phyloP scores from a whole-genome alignment of 2,329 filamentous ascomycete species.

The Aureobasidium mangrovei region DNA sequence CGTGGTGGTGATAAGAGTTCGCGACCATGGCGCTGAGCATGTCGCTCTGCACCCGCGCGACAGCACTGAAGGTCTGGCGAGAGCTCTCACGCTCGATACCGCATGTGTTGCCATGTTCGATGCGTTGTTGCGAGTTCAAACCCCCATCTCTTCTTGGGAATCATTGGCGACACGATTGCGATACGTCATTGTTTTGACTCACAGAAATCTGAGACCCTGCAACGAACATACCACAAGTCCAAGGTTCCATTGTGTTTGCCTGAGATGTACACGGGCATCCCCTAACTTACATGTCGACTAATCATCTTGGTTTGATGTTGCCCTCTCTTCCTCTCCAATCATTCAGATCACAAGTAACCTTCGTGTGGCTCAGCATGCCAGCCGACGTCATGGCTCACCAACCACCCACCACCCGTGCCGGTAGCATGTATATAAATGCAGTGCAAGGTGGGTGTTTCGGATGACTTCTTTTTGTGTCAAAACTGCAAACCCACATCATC shows the following conservation, averaged over 20 bases:
- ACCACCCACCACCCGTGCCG: slow-evolving; percentile 1
- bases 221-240: not conserved
- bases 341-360: not conserved
- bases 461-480: not conserved
- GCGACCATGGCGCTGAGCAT: slow-evolving; percentile 1
- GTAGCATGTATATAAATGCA: not conserved
- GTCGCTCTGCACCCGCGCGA: not conserved
- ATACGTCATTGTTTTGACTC: slow-evolving; percentile 4
- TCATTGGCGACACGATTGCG: not conserved
- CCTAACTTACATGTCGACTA: no score
- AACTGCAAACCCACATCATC: not conserved
- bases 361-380: not conserved
- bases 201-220: not conserved
- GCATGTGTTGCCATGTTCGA: not conserved
- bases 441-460: not conserved
- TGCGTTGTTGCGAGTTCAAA: not conserved
- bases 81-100: not conserved
- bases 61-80: not conserved
- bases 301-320: no score
- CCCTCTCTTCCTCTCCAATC: not conserved
- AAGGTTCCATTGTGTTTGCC: no score
- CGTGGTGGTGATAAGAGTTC: not conserved
- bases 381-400: slow-evolving; percentile 7
- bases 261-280: not conserved
- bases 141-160: not conserved